Base-by-base conservation (phyloP, 768 basidiomycete genomes). In the Phlegmacium glaucopus region DNA sequence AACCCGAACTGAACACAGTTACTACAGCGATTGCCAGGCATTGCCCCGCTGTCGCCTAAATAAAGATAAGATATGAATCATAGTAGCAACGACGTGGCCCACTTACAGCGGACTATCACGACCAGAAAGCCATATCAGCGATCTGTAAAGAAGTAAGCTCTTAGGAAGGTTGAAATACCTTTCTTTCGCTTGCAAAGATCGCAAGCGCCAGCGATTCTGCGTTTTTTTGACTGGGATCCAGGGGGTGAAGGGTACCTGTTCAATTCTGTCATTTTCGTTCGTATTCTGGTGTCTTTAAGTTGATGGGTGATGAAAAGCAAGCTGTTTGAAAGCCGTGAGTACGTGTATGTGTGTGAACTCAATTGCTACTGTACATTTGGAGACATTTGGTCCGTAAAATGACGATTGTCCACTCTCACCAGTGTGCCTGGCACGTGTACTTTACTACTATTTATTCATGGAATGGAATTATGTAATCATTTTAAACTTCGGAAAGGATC, bases 151-250 rank as follows among this genome's bases (percentile, higher is more conserved):
- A 35, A 22, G 13, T n/a, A n/a, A n/a, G n/a, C n/a, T n/a, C n/a
- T n/a, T n/a, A n/a, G n/a, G n/a, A n/a, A n/a, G n/a, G n/a, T 28
- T 15, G 30, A 22, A 30, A 39, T 51, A 80, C 83, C 78, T 64
- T 89, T 90, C 74, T 87, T 88, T 42, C 77, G 69, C 54, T 85
- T 75, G 65, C 87, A 90, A 6, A 79, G 67, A 58, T 88, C 86
- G 65, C 87, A 90, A 13, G 85, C 85, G 26, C 85, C 75, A 51
- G 79, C 80, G 40, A 82, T 77, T 51, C 78, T 70, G 30, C 80
- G 64, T 59, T 80, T 82, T 70, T 83, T 84, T n/a, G 57, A 57
- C 47, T 56, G 58, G 15, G 53, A 52, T 29, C 50, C 50, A 40
- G 47, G 45, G n/a, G 39, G n/a, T 11, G n/a, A n/a, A 34, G 29